phyloP scores from a whole-genome alignment of 1,284 basidiomycete species.

The Ustilago cynodontis region DNA sequence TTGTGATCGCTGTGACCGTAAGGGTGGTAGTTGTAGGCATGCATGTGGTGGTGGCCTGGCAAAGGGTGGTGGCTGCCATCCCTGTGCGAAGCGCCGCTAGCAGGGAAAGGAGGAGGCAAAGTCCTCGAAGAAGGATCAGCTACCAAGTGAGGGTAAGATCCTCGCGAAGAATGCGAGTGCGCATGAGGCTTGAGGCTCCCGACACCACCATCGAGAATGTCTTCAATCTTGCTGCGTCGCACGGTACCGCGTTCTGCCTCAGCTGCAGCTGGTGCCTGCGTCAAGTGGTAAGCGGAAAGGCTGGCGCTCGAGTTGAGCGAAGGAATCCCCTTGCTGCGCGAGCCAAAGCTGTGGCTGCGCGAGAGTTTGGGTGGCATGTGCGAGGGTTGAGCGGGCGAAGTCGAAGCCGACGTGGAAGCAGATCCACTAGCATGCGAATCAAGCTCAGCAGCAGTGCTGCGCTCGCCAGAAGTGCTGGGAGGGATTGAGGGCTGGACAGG shows the following conservation, averaged over 20 bases:
- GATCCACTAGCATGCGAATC: constrained; percentile 44
- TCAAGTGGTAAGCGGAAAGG: constrained; percentile 59
- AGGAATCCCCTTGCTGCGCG: constrained; percentile 48
- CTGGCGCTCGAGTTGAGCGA: constrained; percentile 49
- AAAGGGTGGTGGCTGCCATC: constrained; percentile 49
- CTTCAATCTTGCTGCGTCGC: constrained; percentile 49
- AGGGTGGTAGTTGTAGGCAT: constrained; percentile 55
- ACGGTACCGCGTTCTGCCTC: constrained; percentile 23
- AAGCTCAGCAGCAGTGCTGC: constrained; percentile 60
- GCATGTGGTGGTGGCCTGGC: constrained; percentile 46
- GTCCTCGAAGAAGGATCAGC: constrained; percentile 54
- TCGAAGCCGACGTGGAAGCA: constrained; percentile 51
- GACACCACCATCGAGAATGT: constrained; percentile 51
- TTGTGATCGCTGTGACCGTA: constrained; percentile 52
- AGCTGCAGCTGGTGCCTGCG: constrained; percentile 17
- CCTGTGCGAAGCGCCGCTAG: constrained; percentile 27
- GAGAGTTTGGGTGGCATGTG: constrained; percentile 51
- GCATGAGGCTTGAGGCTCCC: constrained; percentile 43
- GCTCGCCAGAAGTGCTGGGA: constrained; percentile 62
- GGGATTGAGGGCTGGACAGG: constrained; percentile 42
- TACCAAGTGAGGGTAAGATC: constrained; percentile 38
- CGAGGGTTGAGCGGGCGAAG: constrained; percentile 46
- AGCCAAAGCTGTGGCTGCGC: constrained; percentile 53
- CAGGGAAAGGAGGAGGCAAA: constrained; percentile 55
- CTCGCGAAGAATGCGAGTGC: constrained; percentile 28